A percentile compares a stretch with the other conserved stretches of the same genome.
These are phyloP conservation scores for Danielia reshetovae DNA, from an alignment of 805 yeast species.

Conservation along the genomic window DNA sequence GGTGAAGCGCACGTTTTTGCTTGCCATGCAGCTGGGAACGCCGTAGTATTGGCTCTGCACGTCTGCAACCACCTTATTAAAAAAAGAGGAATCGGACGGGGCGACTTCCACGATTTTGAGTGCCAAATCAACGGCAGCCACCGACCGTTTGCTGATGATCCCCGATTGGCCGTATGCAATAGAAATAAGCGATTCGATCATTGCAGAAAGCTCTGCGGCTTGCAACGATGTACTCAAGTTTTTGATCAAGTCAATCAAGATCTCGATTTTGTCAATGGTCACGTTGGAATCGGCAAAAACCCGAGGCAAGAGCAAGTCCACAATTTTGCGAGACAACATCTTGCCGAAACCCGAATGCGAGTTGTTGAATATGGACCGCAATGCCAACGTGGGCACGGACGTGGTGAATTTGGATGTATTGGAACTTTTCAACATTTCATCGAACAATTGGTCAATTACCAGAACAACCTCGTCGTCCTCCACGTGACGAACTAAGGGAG, in stretches of 20 bases:
- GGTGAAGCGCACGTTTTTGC: constrained; percentile 4
- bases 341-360: constrained; percentile 24
- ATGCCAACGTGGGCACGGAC: constrained; percentile 51
- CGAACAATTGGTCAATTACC: constrained; percentile 28
- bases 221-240: constrained; percentile 43
- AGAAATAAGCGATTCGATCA: constrained; percentile 27
- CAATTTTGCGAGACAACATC: constrained; percentile 24
- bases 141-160: constrained; percentile 46
- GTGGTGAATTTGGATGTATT: constrained; percentile 34
- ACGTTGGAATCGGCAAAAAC: constrained; percentile 27
- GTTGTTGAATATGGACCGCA: constrained; percentile 39
- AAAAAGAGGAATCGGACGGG: constrained; percentile 8
- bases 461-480: constrained; percentile 26
- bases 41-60: constrained; percentile 1
- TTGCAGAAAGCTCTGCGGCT: constrained; percentile 28
- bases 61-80: constrained; percentile 6
- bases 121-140: constrained; percentile 40
- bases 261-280: constrained; percentile 57
- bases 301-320: constrained; percentile 37
- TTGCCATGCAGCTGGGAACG: neutral
- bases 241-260: constrained; percentile 52
- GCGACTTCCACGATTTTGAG: constrained; percentile 6
- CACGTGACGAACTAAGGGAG: constrained; percentile 40
- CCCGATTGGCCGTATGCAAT: constrained; percentile 39
- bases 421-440: constrained; percentile 13